Evolutionary conservation across 2,329 filamentous ascomycete species (phyloP).

Genomic region (Arthrobotrys megalospora): DNA sequence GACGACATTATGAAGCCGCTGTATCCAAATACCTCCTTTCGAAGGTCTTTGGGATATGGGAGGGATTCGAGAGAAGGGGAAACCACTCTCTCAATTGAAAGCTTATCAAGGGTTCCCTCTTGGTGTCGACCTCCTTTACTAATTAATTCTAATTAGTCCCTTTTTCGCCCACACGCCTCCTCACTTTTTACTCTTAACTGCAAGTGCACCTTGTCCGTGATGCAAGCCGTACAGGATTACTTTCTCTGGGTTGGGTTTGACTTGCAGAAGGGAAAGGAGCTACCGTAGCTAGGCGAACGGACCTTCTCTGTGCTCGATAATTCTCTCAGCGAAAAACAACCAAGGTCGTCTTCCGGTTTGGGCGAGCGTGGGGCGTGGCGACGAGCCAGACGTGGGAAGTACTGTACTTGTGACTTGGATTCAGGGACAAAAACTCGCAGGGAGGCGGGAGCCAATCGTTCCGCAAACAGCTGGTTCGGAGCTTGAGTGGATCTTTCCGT

Average conservation of each 20-base stretch:
- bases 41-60: conserved; percentile 52
- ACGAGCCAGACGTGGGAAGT: conserved; percentile 35
- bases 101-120: conserved; percentile 35
- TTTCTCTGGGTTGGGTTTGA: conserved; percentile 24
- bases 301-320: conserved; percentile 49
- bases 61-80: conserved; percentile 27
- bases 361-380: conserved; percentile 50
- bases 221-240: conserved; percentile 38
- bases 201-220: conserved; percentile 51
- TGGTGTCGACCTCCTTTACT: conserved; percentile 43
- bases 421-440: conserved; percentile 60
- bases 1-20: conserved; percentile 53
- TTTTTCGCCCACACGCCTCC: conserved; percentile 49
- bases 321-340: conserved; percentile 37
- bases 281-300: conserved; percentile 56
- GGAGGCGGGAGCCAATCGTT: conserved; percentile 60
- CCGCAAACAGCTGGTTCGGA: conserved; percentile 61
- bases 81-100: conserved; percentile 30
- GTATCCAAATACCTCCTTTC: conserved; percentile 57
- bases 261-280: conserved; percentile 44
- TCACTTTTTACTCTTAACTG: conserved; percentile 57
- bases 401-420: conserved; percentile 50
- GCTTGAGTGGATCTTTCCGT: conserved; percentile 39
- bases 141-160: conserved; percentile 42
- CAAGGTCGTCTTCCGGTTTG: conserved; percentile 40